Conservation (phyloP, 2,329 filamentous ascomycete genomes). For the Tolypocladium inflatum region DNA sequence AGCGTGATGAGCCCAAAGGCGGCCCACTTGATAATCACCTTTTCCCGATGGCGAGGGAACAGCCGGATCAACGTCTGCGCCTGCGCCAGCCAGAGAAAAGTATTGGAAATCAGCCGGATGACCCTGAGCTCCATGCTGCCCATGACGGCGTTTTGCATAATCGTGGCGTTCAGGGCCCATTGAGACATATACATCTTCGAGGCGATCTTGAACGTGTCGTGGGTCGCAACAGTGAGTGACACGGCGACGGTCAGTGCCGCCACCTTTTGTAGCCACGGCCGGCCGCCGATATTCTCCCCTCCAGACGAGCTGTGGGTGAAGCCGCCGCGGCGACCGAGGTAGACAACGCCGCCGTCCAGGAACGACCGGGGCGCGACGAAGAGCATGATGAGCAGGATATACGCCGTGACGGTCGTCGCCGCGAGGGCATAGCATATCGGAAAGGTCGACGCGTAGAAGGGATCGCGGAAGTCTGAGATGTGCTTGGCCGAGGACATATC, state of each 20-base stretch:
- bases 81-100: slow-evolving; percentile 94
- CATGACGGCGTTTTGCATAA: slow-evolving; percentile 70
- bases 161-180: slow-evolving; percentile 65
- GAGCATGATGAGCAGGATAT: slow-evolving; percentile 87
- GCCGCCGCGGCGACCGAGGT: slow-evolving; percentile 71
- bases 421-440: slow-evolving; percentile 91
- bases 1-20: slow-evolving; percentile 88
- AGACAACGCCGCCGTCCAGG: slow-evolving; percentile 74
- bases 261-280: slow-evolving; percentile 87
- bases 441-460: slow-evolving; percentile 89
- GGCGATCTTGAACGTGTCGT: slow-evolving; percentile 85
- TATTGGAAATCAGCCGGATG: slow-evolving; percentile 87
- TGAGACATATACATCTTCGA: slow-evolving; percentile 60
- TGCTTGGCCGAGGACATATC: slow-evolving; percentile 21
- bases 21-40: slow-evolving; percentile 98
- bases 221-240: slow-evolving; percentile 87
- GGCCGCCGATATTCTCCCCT: slow-evolving; percentile 76
- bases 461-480: slow-evolving; percentile 63
- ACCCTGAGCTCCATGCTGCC: slow-evolving; percentile 79
- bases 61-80: slow-evolving; percentile 92
- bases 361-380: slow-evolving; percentile 93
- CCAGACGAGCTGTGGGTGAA: slow-evolving; percentile 76
- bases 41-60: slow-evolving; percentile 93
- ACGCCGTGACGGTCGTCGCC: slow-evolving; percentile 82
- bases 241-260: slow-evolving; percentile 66